Percentiles rank a stretch among this genome's conserved stretches.
These are phyloP conservation scores for Rhizopogon sp. DNA, from an alignment of 768 basidiomycete species.

Conservation along the genomic window DNA sequence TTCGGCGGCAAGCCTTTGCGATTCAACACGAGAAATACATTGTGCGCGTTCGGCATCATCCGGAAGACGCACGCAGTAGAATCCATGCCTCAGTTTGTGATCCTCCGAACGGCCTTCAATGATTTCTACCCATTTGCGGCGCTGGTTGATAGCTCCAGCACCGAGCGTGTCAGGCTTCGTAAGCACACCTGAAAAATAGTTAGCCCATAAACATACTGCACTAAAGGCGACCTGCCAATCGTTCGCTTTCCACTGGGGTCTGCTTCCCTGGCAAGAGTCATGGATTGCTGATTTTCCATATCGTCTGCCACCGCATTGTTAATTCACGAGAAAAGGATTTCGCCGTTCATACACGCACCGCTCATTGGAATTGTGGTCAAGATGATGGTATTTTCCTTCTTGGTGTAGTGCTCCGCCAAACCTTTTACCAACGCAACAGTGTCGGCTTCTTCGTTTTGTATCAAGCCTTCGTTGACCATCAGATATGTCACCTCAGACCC, in stretches of 20 bases:
- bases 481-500: neutral
- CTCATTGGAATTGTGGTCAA: slow-evolving; percentile 51
- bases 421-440: slow-evolving; percentile 41
- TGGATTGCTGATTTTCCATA: slow-evolving; percentile 54
- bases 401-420: slow-evolving; percentile 45
- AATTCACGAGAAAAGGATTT: neutral
- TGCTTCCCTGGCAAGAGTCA: slow-evolving; percentile 38
- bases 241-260: slow-evolving; percentile 47
- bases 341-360: slow-evolving; percentile 24
- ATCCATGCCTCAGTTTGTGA: slow-evolving; percentile 36
- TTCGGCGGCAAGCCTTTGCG: slow-evolving; percentile 28
- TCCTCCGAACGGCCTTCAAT: slow-evolving; percentile 29
- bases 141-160: slow-evolving; percentile 29
- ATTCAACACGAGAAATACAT: slow-evolving; percentile 23
- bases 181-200: slow-evolving; percentile 37
- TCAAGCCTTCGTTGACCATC: slow-evolving; percentile 32
- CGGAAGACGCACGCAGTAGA: slow-evolving; percentile 40
- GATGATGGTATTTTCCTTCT: slow-evolving; percentile 44
- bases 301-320: slow-evolving; percentile 35
- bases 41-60: slow-evolving; percentile 30
- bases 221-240: slow-evolving; percentile 34
- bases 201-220: neutral
- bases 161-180: slow-evolving; percentile 51
- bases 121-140: slow-evolving; percentile 37
- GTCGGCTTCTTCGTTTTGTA: slow-evolving; percentile 42